phyloP scores from a whole-genome alignment of 2,329 filamentous ascomycete species.

The Pyricularia grisea region DNA sequence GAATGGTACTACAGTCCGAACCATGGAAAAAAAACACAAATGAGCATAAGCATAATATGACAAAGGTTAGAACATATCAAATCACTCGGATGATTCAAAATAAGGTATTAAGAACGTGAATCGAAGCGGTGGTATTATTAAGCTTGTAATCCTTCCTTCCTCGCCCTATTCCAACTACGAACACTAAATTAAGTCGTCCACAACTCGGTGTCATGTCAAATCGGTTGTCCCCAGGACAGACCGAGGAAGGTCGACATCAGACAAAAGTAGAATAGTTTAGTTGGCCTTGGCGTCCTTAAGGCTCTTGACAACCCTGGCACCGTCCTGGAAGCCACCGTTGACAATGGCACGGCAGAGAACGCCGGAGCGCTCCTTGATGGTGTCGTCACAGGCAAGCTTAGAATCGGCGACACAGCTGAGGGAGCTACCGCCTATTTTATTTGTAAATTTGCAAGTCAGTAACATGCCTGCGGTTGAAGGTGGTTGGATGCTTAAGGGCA shows the following conservation, averaged over 20 bases:
- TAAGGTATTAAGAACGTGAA: not conserved
- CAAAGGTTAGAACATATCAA: not conserved
- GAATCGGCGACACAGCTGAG: not conserved
- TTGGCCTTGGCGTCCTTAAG: not conserved
- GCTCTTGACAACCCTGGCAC: not conserved
- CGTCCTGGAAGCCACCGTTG: not conserved
- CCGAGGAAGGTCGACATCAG: not conserved
- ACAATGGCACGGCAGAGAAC: slow-evolving; percentile 1
- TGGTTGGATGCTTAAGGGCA: no score
- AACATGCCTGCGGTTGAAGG: no score
- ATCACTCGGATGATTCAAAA: not conserved
- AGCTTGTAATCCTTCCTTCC: not conserved
- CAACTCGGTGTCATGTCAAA: not conserved
- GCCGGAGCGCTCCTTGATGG: not conserved
- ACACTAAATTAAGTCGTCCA: not conserved
- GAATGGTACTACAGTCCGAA: no score
- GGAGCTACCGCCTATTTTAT: not conserved
- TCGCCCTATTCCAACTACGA: not conserved
- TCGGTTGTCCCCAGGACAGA: not conserved
- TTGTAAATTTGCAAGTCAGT: not conserved
- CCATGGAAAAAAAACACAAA: no score
- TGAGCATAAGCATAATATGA: no score
- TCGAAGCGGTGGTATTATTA: not conserved
- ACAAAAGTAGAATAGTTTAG: not conserved
- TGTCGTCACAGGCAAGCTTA: not conserved